Base-by-base conservation (phyloP, 1,139 yeast species). In the Saccharomyces pastorianus region DNA sequence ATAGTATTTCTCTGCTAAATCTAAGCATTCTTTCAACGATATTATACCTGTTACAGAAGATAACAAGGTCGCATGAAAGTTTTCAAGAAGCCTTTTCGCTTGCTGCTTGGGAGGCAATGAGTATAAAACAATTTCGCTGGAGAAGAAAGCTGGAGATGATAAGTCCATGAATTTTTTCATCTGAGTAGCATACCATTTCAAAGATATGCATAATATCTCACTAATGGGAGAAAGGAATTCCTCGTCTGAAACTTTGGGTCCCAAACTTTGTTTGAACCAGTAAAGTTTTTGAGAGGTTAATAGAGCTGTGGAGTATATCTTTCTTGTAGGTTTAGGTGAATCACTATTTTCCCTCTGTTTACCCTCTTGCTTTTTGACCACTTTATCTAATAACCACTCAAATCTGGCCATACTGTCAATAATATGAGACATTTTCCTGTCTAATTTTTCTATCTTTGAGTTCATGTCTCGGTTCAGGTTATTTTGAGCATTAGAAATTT, bases 151-250 rank as follows among this genome's bases (percentile, higher is more conserved):
- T 4, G 65, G 66, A 13, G 59, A 59, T 17, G 65, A 58, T 34
- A 58, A 60, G 50, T 63, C 65, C 17, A 62, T 58, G 34, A 61
- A 32, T 29, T 59, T 59, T 49, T 63, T 64, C 28, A 58, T 56
- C 51, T 63, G 61, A n/a, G 61, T 53, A 11, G 64, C 51, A 47
- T 63, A 60, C 66, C 67, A 65, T 54, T 63, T 65, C 38, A 63
- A 53, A 5, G 62, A 56, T 1, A 56, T 54, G 2, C 58, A 53
- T 14, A 62, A 47, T 4, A 64, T 54, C 14, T 59, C 54, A 41
- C 53, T 57, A 4, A 65, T 46, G 1, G 70, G 69, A 3, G 50
- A 46, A 14, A 60, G 49, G 23, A 59, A 57, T 44, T 53, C 52
- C 7, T 47, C 51, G 26, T 54, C 47, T 4, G 59, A 44, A 34